Percentiles rank a stretch among this genome's conserved stretches.
These are phyloP conservation scores for Talinum fruticosum DNA, from an alignment of 148 eudicot species.

Conservation along the genomic window DNA sequence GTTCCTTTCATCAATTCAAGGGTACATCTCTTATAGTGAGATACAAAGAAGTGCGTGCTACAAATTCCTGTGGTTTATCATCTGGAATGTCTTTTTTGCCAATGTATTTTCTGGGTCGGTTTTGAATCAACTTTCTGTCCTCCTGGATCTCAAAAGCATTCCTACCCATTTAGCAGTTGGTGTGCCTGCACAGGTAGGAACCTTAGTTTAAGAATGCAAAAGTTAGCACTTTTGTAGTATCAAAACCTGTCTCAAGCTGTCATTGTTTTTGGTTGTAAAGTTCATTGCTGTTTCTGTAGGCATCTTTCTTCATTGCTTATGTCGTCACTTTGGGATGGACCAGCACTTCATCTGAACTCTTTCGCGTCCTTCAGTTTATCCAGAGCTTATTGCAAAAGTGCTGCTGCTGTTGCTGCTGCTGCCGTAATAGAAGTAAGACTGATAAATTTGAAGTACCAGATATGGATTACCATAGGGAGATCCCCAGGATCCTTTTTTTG, in stretches of 20 bases:
- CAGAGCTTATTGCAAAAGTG: constrained; percentile 41
- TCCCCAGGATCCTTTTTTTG: constrained; percentile 66
- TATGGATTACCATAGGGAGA: constrained; percentile 49
- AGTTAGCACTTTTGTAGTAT: not conserved
- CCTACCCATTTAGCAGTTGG: constrained; percentile 55
- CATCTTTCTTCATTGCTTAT: constrained; percentile 70
- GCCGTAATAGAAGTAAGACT: constrained; percentile 11
- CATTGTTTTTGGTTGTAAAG: not conserved
- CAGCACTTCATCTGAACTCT: constrained; percentile 53
- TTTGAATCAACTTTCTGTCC: constrained; percentile 42
- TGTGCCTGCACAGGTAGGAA: constrained; percentile 73
- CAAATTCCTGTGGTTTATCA: constrained; percentile 66
- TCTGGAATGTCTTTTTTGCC: constrained; percentile 80
- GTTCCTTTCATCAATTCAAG: constrained; percentile 71
- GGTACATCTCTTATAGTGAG: constrained; percentile 56
- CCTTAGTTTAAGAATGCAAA: not conserved
- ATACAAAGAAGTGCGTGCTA: constrained; percentile 73
- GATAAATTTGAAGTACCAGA: constrained; percentile 45
- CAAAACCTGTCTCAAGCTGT: not conserved
- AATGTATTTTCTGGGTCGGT: constrained; percentile 74
- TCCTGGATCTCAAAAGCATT: constrained; percentile 58
- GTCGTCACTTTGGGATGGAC: constrained; percentile 79
- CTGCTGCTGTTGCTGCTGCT: constrained; percentile 38
- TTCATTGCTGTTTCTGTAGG: constrained; percentile 34
- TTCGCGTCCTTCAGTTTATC: constrained; percentile 47